Conservation (phyloP, 1,139 yeast genomes). For the Yamadazyma friedrichii region DNA sequence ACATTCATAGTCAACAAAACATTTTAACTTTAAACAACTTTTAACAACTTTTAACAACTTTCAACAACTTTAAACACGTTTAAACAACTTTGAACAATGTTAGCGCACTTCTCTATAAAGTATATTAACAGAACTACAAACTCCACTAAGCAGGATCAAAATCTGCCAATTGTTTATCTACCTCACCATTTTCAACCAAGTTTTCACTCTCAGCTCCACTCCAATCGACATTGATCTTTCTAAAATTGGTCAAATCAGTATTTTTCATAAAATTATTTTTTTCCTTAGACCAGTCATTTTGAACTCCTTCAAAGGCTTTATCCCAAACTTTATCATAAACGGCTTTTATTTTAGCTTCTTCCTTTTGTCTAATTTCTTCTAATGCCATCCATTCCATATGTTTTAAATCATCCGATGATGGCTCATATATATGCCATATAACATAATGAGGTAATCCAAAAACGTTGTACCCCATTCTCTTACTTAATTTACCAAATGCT, state of each 20-base stretch:
- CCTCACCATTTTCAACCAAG: conserved; percentile 21
- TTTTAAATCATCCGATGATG: conserved; percentile 79
- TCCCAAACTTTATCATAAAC: conserved; percentile 76
- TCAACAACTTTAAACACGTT: too few relatives aligned
- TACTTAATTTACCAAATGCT: conserved; percentile 85
- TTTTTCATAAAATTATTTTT: conserved; percentile 66
- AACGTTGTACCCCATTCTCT: conserved; percentile 77
- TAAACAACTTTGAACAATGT: too few relatives aligned
- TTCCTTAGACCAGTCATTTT: conserved; percentile 66
- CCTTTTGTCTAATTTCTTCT: conserved; percentile 74
- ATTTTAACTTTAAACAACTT: too few relatives aligned
- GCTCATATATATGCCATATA: conserved; percentile 91
- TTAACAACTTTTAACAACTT: too few relatives aligned
- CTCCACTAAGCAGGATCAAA: conserved; percentile 32
- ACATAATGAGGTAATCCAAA: conserved; percentile 87
- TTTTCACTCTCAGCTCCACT: conserved; percentile 54
- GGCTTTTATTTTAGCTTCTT: conserved; percentile 63
- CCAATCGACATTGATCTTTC: conserved; percentile 65
- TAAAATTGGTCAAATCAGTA: conserved; percentile 56
- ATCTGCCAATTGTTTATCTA: conserved; percentile 39
- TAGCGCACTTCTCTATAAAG: too few relatives aligned
- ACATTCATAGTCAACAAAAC: not conserved
- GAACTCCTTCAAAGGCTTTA: conserved; percentile 73
- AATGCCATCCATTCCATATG: conserved; percentile 98
- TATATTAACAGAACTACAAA: too few relatives aligned